phyloP scores from a whole-genome alignment of 2,329 filamentous ascomycete species.

The Penicillium sp. region DNA sequence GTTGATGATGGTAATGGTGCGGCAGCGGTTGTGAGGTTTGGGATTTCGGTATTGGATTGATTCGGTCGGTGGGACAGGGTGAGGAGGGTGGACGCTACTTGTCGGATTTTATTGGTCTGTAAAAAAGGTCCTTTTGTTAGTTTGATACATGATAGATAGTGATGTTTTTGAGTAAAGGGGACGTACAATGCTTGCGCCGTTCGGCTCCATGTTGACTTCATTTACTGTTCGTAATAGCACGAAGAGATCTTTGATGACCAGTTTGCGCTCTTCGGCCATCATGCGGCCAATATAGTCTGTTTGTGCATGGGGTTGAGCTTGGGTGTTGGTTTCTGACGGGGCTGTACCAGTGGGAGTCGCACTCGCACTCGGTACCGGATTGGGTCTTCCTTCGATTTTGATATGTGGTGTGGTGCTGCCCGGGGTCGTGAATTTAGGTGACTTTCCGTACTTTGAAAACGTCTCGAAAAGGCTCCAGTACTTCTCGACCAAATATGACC shows the following conservation, averaged over 20 bases:
- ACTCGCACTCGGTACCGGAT: not conserved
- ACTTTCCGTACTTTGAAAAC: constrained; percentile 40
- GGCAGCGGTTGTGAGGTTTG: constrained; percentile 19
- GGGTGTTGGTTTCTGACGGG: constrained; percentile 22
- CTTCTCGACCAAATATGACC: constrained; percentile 81
- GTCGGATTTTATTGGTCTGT: constrained; percentile 77
- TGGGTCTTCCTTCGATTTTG: constrained; percentile 21
- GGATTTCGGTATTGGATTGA: constrained; percentile 21
- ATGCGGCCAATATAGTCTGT: constrained; percentile 56
- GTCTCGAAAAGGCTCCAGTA: constrained; percentile 76
- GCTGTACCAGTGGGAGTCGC: not conserved
- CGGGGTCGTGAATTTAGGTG: constrained; percentile 14
- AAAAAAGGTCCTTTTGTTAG: not conserved
- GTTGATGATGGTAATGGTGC: constrained; percentile 64
- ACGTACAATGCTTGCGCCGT: constrained; percentile 63
- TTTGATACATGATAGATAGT: not conserved
- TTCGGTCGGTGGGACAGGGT: constrained; percentile 57
- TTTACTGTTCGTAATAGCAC: constrained; percentile 73
- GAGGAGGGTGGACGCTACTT: constrained; percentile 76
- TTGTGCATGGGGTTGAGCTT: constrained; percentile 36
- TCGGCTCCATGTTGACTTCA: constrained; percentile 79
- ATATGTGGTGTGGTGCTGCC: constrained; percentile 10
- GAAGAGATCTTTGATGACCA: constrained; percentile 77
- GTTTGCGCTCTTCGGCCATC: constrained; percentile 73
- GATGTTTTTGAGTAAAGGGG: not conserved